Base-by-base conservation (phyloP, 129 eudicot genomes). In the Ambrosia artemisiifolia region DNA sequence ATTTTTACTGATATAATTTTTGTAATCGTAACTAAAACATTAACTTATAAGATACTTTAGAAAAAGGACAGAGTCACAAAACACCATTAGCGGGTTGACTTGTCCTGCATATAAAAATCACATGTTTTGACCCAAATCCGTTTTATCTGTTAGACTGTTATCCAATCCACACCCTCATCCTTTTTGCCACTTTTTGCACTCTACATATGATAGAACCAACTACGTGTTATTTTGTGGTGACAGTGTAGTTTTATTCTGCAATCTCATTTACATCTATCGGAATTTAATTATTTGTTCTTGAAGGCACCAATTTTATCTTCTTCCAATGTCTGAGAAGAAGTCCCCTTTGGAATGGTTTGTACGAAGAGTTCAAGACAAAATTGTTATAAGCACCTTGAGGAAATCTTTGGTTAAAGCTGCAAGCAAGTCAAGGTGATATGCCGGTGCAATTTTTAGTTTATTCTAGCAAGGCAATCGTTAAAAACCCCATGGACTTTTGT, bases 301-400 rank as follows among this genome's bases (percentile, higher is more conserved):
- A 91, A 92, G 98, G 77, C 84, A 83, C 78, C 79, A 72, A 9
- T 79, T n/a, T 78, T 72, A 86, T 32, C 66, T 71, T 30, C 62
- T 71, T 67, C 72, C 81, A 76, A 57, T 75, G 59, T 74, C 71
- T 40, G 83, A 87, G 69, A 76, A 70, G 20, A 83, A 90, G 70
- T 82, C 83, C 43, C 71, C 86, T 0, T 79, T 94, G 83, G 91
- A 88, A 78, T 87, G 88, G 95, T 79, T 94, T 59, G 81, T 90
- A 67, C 78, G 88, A 81, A 82, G 76, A 80, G 92, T 94, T 75
- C 93, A 85, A 71, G 96, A 84, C 28, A 86, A 87, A 80, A 84
- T 94, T 68, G 82, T 83, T 50, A 9, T 84, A 56, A 80, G 84
- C 83, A 84, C 83, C 63, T 49, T 90, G 67, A 87, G 95, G 78